A percentile compares a stretch with the other conserved stretches of the same genome.
Conservation (phyloP, 805 yeast species). For the Ogataea paraovalis region DNA sequence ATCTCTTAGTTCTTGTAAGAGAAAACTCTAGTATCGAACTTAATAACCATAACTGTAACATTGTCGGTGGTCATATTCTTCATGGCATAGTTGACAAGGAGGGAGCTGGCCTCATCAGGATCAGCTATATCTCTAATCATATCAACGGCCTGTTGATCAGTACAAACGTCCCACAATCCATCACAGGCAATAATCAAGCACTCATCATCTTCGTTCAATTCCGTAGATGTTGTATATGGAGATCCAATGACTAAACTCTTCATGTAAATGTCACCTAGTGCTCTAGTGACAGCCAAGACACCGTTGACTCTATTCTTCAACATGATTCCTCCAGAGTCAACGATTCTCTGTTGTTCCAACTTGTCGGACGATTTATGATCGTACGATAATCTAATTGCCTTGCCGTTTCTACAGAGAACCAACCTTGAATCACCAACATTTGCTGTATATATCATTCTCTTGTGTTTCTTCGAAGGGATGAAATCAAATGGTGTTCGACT, state of each 20-base stretch:
- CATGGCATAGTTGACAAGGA: slow-evolving; percentile 69
- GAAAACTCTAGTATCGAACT: slow-evolving; percentile 45
- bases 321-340: slow-evolving; percentile 77
- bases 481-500: slow-evolving; percentile 40
- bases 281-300: slow-evolving; percentile 88
- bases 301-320: slow-evolving; percentile 94
- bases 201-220: slow-evolving; percentile 61
- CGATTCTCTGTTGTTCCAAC: slow-evolving; percentile 71
- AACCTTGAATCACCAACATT: slow-evolving; percentile 93
- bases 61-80: slow-evolving; percentile 82
- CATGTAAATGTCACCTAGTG: slow-evolving; percentile 91
- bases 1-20: slow-evolving; percentile 11
- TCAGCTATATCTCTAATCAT: slow-evolving; percentile 51
- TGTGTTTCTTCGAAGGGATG: slow-evolving; percentile 45
- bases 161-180: slow-evolving; percentile 93
- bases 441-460: slow-evolving; percentile 82
- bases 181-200: slow-evolving; percentile 91
- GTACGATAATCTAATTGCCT: slow-evolving; percentile 75
- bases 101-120: slow-evolving; percentile 64
- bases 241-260: slow-evolving; percentile 83
- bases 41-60: slow-evolving; percentile 87
- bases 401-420: slow-evolving; percentile 70
- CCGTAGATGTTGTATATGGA: slow-evolving; percentile 90
- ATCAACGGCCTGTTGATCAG: slow-evolving; percentile 80
- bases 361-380: slow-evolving; percentile 91